These are phyloP conservation scores for sorghum (Sorghum bicolor) DNA, from an alignment of 176 grass and related monocot species.

Conservation along the genomic window DNA sequence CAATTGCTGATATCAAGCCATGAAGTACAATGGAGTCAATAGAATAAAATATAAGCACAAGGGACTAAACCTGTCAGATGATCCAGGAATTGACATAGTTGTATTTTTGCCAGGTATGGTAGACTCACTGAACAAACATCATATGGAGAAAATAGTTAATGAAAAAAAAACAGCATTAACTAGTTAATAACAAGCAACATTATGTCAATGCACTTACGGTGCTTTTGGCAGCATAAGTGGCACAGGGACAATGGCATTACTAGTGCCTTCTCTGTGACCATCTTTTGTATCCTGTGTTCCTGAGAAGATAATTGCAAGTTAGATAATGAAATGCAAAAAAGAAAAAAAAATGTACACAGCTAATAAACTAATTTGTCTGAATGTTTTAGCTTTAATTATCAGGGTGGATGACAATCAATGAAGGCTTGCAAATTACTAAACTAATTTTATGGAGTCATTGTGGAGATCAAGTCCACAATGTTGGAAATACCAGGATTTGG, in stretches of 20 bases:
- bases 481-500: background rate
- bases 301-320: slow-evolving; percentile 36
- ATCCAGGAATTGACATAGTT: slow-evolving; percentile 61
- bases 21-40: background rate
- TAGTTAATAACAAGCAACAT: slow-evolving; percentile 9
- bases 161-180: background rate
- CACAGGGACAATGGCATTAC: slow-evolving; percentile 60
- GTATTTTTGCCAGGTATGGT: slow-evolving; percentile 60
- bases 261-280: slow-evolving; percentile 44
- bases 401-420: background rate
- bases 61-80: slow-evolving; percentile 63
- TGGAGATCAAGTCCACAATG: background rate
- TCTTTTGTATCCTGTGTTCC: slow-evolving; percentile 48
- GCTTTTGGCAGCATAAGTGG: slow-evolving; percentile 79
- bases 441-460: background rate
- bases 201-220: slow-evolving; percentile 63
- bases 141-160: background rate
- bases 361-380: background rate
- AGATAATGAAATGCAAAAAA: slow-evolving; percentile 14
- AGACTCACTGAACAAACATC: slow-evolving; percentile 48
- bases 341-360: background rate
- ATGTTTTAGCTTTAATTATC: background rate
- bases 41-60: slow-evolving; percentile 30
- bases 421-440: background rate
- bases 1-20: background rate